Base-by-base conservation (phyloP, 1,139 yeast species). In the Yamadazyma oceani region DNA sequence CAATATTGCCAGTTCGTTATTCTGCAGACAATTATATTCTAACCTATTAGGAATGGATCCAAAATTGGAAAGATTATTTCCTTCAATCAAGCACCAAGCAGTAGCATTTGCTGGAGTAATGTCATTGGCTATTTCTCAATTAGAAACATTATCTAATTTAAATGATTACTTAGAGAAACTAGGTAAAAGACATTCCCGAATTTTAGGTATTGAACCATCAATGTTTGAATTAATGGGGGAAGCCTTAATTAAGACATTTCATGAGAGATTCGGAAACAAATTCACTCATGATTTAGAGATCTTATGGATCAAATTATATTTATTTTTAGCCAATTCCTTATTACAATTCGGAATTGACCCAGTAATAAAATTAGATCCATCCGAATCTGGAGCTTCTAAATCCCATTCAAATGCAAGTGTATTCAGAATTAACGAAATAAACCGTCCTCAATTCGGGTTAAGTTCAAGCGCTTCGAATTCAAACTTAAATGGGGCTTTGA, bases 181-280 rank as follows among this genome's bases (percentile, higher is more conserved):
- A 46, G 95, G 92, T 2, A 85, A 85, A 57, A 68, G 88, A 39
- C 95, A 86, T 56, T 67, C 88, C 3, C 66, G 95, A 45, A 80
- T 86, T 35, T 66, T 86, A 46, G 88, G 86, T 11, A 83, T 85
- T 35, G 89, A 83, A 46, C 79, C 87, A 0, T 73, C 74, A 7
- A 83, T 82, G 56, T 86, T 82, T 53, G 87, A 84, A 56, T 61
- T 82, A 32, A 83, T 87, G 83, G 95, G 95, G 2, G 79, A 79
- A 44, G 94, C 94, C 0, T 66, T 87, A 37, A 68, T 86, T 41
- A 77, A 76, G 48, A 86, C 95, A 1, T 79, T 86, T 51, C 77
- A 78, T 50, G 92, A 85, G 57, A 62, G 95, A 50, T 82, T 69
- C 45, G 75, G 75, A 4, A 48, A 41, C 12, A 57, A 62, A 15